Percentiles rank a stretch among this genome's conserved stretches.
phyloP scores from a whole-genome alignment of 345 rosid species.

The Corchorus olitorius region DNA sequence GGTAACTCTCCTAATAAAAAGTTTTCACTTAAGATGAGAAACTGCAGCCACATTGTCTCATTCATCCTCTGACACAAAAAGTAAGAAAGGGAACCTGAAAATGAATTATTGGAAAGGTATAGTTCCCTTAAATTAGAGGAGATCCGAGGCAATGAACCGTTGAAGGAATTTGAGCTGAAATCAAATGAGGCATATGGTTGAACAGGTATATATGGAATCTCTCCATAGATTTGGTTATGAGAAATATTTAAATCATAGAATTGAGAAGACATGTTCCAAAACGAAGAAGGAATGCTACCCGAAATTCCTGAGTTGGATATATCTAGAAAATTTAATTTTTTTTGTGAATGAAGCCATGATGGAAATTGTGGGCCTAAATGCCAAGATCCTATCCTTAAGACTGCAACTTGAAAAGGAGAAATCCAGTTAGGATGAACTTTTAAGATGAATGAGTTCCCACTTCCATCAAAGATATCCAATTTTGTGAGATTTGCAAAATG shows the following conservation, averaged over 20 bases:
- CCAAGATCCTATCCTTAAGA: too few species aligned
- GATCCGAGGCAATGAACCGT: conserved; percentile 54
- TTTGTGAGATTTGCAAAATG: conserved; percentile 3
- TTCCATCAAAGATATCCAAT: not conserved
- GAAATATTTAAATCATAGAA: conserved; percentile 40
- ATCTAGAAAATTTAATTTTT: conserved; percentile 38
- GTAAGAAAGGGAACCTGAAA: conserved; percentile 49
- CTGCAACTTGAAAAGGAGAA: too few species aligned
- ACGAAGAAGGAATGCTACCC: conserved; percentile 45
- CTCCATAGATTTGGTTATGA: conserved; percentile 44
- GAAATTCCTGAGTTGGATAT: conserved; percentile 43
- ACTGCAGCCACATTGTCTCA: conserved; percentile 17
- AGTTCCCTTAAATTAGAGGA: conserved; percentile 40
- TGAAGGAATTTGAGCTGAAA: conserved; percentile 43
- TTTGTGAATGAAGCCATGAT: conserved; percentile 30
- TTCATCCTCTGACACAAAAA: conserved; percentile 33
- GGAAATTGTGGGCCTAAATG: too few species aligned
- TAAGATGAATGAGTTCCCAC: not conserved
- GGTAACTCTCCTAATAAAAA: conserved; percentile 41
- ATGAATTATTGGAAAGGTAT: conserved; percentile 40
- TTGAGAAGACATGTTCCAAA: conserved; percentile 29
- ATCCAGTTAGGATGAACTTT: not conserved
- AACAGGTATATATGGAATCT: conserved; percentile 27
- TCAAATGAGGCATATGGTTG: conserved; percentile 21
- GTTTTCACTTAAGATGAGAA: conserved; percentile 38